phyloP scores from a whole-genome alignment of 2,329 filamentous ascomycete genomes.

The Colletotrichum melonis region DNA sequence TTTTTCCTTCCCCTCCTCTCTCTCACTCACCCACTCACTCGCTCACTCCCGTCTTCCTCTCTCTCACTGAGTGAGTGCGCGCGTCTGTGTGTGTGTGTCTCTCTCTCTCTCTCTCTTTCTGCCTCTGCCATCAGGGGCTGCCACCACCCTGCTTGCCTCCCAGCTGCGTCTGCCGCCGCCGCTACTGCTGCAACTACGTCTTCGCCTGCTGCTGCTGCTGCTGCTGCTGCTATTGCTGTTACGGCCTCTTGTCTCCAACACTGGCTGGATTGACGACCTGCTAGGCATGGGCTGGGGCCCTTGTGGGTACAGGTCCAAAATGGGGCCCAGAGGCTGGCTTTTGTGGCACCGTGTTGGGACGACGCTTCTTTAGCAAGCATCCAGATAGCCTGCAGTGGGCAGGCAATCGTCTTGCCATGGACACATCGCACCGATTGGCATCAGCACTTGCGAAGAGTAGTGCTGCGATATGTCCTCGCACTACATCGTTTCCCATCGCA shows the following conservation, averaged over 20 bases:
- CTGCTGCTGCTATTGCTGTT: constrained; percentile 28
- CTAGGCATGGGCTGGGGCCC: constrained; percentile 13
- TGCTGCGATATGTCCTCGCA: constrained; percentile 21
- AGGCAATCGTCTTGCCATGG: background rate
- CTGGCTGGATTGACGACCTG: constrained; percentile 22
- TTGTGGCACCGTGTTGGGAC: constrained; percentile 35
- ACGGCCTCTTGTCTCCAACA: constrained; percentile 33
- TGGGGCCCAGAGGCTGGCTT: constrained; percentile 30
- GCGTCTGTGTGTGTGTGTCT: background rate
- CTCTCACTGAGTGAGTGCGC: background rate
- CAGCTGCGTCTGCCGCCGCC: constrained; percentile 23
- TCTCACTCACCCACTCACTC: background rate
- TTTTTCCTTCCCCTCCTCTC: background rate
- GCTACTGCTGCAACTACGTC: constrained; percentile 7
- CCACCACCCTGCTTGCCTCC: constrained; percentile 14
- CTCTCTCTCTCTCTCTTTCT: background rate
- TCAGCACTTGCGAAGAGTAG: constrained; percentile 34
- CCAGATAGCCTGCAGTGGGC: constrained; percentile 7
- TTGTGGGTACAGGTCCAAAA: constrained; percentile 19
- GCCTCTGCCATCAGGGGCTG: background rate
- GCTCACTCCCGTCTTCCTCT: background rate
- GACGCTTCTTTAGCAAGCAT: constrained; percentile 34
- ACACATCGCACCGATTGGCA: constrained; percentile 30
- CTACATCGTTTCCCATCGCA: constrained; percentile 4
- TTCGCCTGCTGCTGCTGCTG: constrained; percentile 25